Evolutionary conservation across 805 yeast species (phyloP).

Genomic region (Metschnikowia reukaufii): DNA sequence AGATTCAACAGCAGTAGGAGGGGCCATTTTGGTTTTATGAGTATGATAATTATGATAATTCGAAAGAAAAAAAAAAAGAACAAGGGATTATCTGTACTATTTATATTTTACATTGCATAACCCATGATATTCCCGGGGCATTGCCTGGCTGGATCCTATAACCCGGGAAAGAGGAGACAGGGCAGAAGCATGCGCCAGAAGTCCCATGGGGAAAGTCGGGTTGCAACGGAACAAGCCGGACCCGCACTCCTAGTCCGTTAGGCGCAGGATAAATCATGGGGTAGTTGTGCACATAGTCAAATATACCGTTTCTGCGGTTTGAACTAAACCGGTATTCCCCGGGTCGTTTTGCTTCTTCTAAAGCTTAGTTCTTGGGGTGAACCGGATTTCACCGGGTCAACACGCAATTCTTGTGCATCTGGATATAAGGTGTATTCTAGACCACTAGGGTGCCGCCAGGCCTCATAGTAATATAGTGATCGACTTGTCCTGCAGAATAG

Average conservation of each 20-base stretch:
- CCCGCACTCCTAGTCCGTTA: neutral
- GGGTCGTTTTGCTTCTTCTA: slow-evolving; percentile 2
- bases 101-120: slow-evolving; percentile 15
- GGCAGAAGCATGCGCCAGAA: slow-evolving; percentile 10
- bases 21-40: slow-evolving; percentile 31
- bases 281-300: slow-evolving; percentile 2
- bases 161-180: slow-evolving; percentile 15
- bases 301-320: slow-evolving; percentile 1
- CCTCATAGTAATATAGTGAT: too few species aligned
- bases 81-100: slow-evolving; percentile 11
- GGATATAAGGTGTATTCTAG: neutral
- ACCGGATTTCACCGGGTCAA: neutral
- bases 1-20: slow-evolving; percentile 48
- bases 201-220: slow-evolving; percentile 13
- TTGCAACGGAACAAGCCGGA: slow-evolving; percentile 9
- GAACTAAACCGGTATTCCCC: slow-evolving; percentile 6
- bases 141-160: slow-evolving; percentile 2
- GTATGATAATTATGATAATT: neutral
- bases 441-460: too few species aligned
- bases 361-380: neutral
- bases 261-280: slow-evolving; percentile 6
- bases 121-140: slow-evolving; percentile 8
- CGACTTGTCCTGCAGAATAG: too few species aligned
- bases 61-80: neutral
- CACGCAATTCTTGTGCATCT: neutral